Evolutionary conservation across 345 rosid genomes (phyloP).

Genomic region (Eucalyptus lansdowneana): DNA sequence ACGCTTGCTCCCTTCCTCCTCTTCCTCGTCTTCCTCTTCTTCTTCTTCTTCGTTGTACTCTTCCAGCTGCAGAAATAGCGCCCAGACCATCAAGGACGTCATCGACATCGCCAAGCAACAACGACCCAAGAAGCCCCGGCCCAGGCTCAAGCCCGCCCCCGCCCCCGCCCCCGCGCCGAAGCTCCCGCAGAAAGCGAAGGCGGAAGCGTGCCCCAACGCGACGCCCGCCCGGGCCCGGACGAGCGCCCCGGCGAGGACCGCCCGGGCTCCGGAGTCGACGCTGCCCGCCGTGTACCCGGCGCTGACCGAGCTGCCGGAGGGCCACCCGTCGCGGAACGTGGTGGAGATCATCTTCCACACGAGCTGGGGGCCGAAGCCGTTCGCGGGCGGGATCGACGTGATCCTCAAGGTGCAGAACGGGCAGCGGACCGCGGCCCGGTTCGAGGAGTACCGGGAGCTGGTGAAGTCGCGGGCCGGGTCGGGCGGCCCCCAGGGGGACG

Average conservation of each 20-base stretch:
- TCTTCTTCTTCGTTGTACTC: not conserved
- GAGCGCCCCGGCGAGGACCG: not conserved
- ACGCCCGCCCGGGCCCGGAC: not conserved
- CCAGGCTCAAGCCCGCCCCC: not conserved
- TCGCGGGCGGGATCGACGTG: conserved; percentile 73
- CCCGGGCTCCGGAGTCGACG: conserved; percentile 19
- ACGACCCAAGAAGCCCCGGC: not conserved
- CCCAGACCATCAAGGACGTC: conserved; percentile 70
- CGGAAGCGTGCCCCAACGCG: not conserved
- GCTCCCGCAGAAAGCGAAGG: not conserved
- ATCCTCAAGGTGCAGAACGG: conserved; percentile 84
- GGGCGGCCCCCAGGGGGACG: conserved; percentile 46
- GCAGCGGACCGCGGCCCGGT: conserved; percentile 47
- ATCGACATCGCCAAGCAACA: conserved; percentile 24
- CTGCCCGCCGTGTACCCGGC: conserved; percentile 31
- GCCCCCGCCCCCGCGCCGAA: not conserved
- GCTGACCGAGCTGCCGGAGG: conserved; percentile 63
- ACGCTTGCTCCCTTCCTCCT: conserved; percentile 1
- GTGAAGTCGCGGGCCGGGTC: conserved; percentile 49
- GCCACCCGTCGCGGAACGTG: conserved; percentile 84
- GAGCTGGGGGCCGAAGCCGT: conserved; percentile 75
- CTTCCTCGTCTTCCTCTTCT: not conserved
- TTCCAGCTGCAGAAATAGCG: conserved; percentile 51
- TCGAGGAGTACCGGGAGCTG: conserved; percentile 77
- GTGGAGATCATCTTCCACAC: conserved; percentile 93